Evolutionary conservation across 2,329 filamentous ascomycete species (phyloP).

Genomic region (Davidsoniella neocaledoniae): DNA sequence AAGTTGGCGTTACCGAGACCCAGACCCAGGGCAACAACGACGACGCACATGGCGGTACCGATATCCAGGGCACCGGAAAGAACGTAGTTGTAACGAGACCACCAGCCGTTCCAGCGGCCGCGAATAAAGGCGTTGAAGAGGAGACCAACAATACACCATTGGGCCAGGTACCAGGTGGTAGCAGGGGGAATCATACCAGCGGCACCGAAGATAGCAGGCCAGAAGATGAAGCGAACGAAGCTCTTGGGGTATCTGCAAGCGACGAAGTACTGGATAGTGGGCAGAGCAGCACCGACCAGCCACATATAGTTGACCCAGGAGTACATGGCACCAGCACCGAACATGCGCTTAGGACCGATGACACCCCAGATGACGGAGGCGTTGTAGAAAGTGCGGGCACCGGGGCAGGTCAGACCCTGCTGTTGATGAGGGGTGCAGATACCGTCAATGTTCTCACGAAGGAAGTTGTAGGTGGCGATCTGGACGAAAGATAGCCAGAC

Average conservation of each 20-base stretch:
- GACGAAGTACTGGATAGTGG: slow-evolving; percentile 30
- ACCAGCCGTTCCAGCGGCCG: slow-evolving; percentile 35
- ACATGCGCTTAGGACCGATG: slow-evolving; percentile 27
- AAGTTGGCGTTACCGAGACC: slow-evolving; percentile 27
- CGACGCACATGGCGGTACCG: slow-evolving; percentile 39
- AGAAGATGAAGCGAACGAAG: slow-evolving; percentile 31
- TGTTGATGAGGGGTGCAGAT: slow-evolving; percentile 33
- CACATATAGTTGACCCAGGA: slow-evolving; percentile 36
- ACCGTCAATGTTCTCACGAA: slow-evolving; percentile 30
- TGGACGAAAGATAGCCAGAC: slow-evolving; percentile 24
- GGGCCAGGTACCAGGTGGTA: slow-evolving; percentile 36
- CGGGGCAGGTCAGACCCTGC: slow-evolving; percentile 38
- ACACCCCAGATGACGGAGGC: slow-evolving; percentile 44
- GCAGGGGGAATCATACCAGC: slow-evolving; percentile 35
- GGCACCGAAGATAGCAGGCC: slow-evolving; percentile 36
- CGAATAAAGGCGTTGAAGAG: slow-evolving; percentile 38
- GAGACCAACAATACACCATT: slow-evolving; percentile 37
- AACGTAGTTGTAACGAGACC: slow-evolving; percentile 43
- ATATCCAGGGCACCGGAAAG: slow-evolving; percentile 41
- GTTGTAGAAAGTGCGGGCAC: slow-evolving; percentile 42
- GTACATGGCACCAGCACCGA: slow-evolving; percentile 28
- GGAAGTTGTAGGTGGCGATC: slow-evolving; percentile 23
- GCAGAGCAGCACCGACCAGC: slow-evolving; percentile 32
- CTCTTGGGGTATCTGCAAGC: slow-evolving; percentile 31
- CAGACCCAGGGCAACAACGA: slow-evolving; percentile 33